phyloP scores from a whole-genome alignment of 2,329 filamentous ascomycete species.

The Chaetomiaceae sp. region DNA sequence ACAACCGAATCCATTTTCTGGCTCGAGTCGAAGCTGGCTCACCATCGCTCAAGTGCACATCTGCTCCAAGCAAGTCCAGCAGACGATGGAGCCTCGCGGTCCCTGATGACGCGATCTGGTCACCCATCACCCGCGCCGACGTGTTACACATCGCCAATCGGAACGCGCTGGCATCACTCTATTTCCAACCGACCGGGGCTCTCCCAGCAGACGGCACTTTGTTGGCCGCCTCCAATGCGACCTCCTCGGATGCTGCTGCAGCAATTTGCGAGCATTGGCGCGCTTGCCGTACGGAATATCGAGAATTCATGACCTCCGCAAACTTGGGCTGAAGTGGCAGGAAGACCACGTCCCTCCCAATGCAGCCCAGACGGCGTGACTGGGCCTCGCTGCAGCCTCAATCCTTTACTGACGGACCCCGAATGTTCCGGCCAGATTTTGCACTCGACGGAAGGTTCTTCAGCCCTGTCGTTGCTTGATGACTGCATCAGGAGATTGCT shows the following conservation, averaged over 20 bases:
- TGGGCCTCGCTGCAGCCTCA: neutral
- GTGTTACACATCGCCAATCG: slow-evolving; percentile 24
- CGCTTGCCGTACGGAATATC: neutral
- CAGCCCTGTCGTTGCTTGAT: slow-evolving; percentile 5
- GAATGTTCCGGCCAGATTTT: neutral
- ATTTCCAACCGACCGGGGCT: slow-evolving; percentile 18
- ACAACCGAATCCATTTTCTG: no score
- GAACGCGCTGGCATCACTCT: slow-evolving; percentile 15
- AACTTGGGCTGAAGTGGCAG: neutral
- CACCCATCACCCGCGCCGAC: slow-evolving; percentile 17
- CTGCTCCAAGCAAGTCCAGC: no score
- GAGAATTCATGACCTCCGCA: no score
- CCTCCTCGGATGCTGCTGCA: neutral
- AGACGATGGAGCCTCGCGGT: neutral
- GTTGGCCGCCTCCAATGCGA: slow-evolving; percentile 11
- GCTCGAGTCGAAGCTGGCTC: no score
- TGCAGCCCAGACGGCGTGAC: neutral
- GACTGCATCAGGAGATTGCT: slow-evolving; percentile 6
- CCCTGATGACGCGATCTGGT: slow-evolving; percentile 24
- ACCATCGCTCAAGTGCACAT: no score
- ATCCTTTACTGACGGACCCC: neutral
- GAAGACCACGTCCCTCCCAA: neutral
- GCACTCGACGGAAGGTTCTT: neutral
- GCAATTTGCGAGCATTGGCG: neutral
- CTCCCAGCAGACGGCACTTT: slow-evolving; percentile 15